Base-by-base conservation (phyloP, 2,329 filamentous ascomycete species). In the Didymosphaeria variabile region DNA sequence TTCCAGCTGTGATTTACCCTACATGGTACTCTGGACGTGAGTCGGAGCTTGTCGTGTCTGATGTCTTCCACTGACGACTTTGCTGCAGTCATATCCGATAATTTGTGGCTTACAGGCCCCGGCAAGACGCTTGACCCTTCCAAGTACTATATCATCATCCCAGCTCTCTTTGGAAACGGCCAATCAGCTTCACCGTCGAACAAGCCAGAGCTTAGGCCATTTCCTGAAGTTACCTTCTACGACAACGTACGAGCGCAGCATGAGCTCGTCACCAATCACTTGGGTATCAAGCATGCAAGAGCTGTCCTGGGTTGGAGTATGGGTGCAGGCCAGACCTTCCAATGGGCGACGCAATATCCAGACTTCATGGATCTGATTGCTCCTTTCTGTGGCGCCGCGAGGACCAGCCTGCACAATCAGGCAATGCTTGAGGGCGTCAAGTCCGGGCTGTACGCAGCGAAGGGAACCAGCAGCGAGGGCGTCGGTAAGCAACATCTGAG, bases 1-100 rank as follows among this genome's bases (percentile, higher is more conserved):
- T 80, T 6, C 90, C 91, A 8, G 88, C 87, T 2, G 86, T 94
- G 60, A 85, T 94, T 62, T 94, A 94, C 71, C 91, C 91, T 2
- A 88, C 88, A 2, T 94, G 91, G 91, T 94, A 89, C 74, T 89
- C 87, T 19, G 88, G 88, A 61, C 66, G 84, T 86, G 73, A 54
- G 82, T 77, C 40, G 17, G 56, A 49, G 59, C n/a, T 26, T 29
- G 5, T 42, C 15, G 8, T 77, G 74, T 36, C 13, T 55, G 15
- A 29, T 42, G 15, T n/a, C 10, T 17, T 19, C 19, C 32, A 29
- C 29, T 60, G 34, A 51, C 12, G n/a, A 26, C 38, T 29, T 46
- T 47, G 38, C 42, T 77, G 3, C 76, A 79, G 81, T 78, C 2
- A 91, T 94, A 63, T 80, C 83, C 2, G 88, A 91, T 70, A 94